A percentile compares a stretch with the other conserved stretches of the same genome.
phyloP scores from a whole-genome alignment of 1,284 basidiomycete genomes.

The Pulveroboletus sp. region DNA sequence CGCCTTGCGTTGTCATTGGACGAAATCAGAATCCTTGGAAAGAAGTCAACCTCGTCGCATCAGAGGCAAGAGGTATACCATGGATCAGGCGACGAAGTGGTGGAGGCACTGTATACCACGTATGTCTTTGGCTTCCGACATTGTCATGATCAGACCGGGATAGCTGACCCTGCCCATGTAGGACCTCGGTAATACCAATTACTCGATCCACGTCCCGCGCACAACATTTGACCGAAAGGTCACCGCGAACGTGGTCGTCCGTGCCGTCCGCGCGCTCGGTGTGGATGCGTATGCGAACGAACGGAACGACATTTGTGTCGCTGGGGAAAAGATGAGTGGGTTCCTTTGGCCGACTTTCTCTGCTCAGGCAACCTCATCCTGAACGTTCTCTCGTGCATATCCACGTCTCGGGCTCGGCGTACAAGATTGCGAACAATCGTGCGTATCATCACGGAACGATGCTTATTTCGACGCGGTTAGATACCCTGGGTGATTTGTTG shows the following conservation, averaged over 20 bases:
- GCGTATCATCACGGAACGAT: conserved; percentile 99
- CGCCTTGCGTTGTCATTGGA: conserved; percentile 91
- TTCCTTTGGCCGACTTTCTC: conserved; percentile 39
- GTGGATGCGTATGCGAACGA: conserved; percentile 81
- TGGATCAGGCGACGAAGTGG: conserved; percentile 89
- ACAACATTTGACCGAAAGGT: conserved; percentile 75
- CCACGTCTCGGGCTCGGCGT: conserved; percentile 96
- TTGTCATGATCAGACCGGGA: not conserved
- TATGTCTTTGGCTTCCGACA: conserved; percentile 39
- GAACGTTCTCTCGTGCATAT: conserved; percentile 2
- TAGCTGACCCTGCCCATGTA: conserved; percentile 30
- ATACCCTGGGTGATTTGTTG: conserved; percentile 70
- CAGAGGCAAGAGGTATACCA: conserved; percentile 56
- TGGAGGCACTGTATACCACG: conserved; percentile 98
- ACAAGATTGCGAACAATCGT: conserved; percentile 88
- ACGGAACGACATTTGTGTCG: conserved; percentile 87
- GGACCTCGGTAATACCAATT: conserved; percentile 98
- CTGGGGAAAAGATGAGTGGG: conserved; percentile 78
- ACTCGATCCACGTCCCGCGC: conserved; percentile 89
- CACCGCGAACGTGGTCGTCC: conserved; percentile 77
- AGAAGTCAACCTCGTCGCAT: conserved; percentile 76
- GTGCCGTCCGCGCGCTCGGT: conserved; percentile 74
- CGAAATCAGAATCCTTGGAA: conserved; percentile 99
- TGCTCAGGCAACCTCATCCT: not conserved
- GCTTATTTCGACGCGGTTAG: conserved; percentile 83